Evolutionary conservation across 176 grass and related monocot genomes (phyloP).

Genomic region (Oropetium thomaeum): DNA sequence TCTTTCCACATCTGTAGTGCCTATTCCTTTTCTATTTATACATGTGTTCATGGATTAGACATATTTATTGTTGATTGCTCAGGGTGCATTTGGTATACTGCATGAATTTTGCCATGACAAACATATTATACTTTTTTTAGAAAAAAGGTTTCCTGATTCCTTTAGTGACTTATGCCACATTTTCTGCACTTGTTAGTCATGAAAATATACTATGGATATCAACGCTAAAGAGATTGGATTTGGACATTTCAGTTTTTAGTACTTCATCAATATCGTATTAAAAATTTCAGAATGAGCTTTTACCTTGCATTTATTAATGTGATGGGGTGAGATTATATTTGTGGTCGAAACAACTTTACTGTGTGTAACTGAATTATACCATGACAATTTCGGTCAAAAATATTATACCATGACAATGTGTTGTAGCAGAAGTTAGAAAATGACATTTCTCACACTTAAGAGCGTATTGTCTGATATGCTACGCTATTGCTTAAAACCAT

Average conservation of each 20-base stretch:
- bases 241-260: neutral
- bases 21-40: neutral
- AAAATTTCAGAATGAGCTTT: neutral
- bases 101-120: conserved; percentile 9
- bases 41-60: neutral
- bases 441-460: too few relatives aligned
- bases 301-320: neutral
- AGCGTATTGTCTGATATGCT: too few relatives aligned
- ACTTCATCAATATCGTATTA: neutral
- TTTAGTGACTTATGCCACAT: neutral
- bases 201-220: neutral
- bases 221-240: neutral
- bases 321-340: neutral
- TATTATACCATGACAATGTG: neutral
- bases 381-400: too few relatives aligned
- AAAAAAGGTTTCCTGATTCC: neutral
- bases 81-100: neutral
- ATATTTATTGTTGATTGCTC: neutral
- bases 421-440: too few relatives aligned
- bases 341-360: neutral
- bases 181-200: neutral
- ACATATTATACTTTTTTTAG: neutral
- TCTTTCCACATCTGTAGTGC: neutral
- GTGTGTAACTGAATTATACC: neutral
- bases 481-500: neutral